Conservation (phyloP, 2,329 filamentous ascomycete genomes). For the Venturia carpophila region DNA sequence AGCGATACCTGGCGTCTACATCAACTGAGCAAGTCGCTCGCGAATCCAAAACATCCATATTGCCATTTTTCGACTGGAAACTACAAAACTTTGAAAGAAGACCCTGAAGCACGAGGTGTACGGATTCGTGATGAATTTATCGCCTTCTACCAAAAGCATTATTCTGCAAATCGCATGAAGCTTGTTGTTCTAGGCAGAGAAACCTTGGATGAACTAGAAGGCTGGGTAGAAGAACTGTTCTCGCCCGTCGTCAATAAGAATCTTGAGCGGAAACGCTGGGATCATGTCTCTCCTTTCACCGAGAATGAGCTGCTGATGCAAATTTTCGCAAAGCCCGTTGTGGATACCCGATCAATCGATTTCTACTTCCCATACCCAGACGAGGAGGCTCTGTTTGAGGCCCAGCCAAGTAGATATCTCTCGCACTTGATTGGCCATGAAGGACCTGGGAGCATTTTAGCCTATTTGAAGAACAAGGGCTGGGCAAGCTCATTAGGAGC, state of each 20-base stretch:
- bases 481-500: constrained; percentile 81
- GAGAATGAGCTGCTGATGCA: constrained; percentile 58
- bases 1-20: constrained; percentile 81
- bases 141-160: constrained; percentile 80
- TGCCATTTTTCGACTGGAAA: constrained; percentile 90
- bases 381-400: constrained; percentile 70
- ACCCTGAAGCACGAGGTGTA: constrained; percentile 69
- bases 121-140: constrained; percentile 89
- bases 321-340: constrained; percentile 83
- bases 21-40: constrained; percentile 81
- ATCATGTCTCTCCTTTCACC: constrained; percentile 52
- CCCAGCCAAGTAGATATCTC: constrained; percentile 77
- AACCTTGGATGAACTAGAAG: constrained; percentile 69
- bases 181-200: constrained; percentile 79
- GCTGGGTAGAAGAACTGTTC: constrained; percentile 79
- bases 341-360: constrained; percentile 73
- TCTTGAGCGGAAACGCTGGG: constrained; percentile 60
- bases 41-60: constrained; percentile 79
- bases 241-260: constrained; percentile 75
- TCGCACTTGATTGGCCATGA: constrained; percentile 88
- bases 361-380: constrained; percentile 80
- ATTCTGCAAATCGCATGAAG: constrained; percentile 92
- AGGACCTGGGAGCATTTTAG: constrained; percentile 83
- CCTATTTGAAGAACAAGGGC: constrained; percentile 81
- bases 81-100: constrained; percentile 73